phyloP scores from a whole-genome alignment of 192 early-diverging fungal species.

The Backusella westeae region DNA sequence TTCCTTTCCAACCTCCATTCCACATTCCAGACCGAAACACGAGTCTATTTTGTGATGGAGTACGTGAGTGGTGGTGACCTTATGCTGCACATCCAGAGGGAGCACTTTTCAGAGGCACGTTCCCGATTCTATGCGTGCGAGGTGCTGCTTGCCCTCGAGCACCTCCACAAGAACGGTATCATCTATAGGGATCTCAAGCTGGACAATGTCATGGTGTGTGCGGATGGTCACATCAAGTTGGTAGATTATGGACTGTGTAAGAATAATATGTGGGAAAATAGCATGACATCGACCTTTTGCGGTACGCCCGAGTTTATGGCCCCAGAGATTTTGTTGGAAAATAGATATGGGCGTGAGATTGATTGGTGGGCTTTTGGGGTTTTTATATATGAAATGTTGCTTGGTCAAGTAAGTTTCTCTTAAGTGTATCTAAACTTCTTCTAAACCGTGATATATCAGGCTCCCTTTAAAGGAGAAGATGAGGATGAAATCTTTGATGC shows the following conservation, averaged over 20 bases:
- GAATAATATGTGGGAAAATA: conserved; percentile 67
- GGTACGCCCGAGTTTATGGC: conserved; percentile 92
- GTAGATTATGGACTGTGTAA: conserved; percentile 90
- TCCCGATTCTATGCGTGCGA: conserved; percentile 94
- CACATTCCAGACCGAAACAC: conserved; percentile 91
- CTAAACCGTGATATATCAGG: neutral
- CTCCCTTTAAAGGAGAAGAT: conserved; percentile 77
- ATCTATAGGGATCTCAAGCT: conserved; percentile 86
- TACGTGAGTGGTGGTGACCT: conserved; percentile 96
- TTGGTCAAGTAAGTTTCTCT: conserved; percentile 51
- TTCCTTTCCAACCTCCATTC: conserved; percentile 96
- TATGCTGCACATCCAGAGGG: conserved; percentile 97
- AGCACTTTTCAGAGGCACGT: conserved; percentile 84
- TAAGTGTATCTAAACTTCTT: no score
- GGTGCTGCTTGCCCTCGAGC: conserved; percentile 90
- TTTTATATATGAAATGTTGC: conserved; percentile 63
- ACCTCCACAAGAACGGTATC: conserved; percentile 92
- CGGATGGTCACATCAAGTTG: conserved; percentile 82
- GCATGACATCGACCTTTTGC: conserved; percentile 75
- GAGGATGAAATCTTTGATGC: conserved; percentile 88
- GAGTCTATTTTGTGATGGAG: conserved; percentile 98
- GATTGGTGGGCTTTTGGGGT: conserved; percentile 84
- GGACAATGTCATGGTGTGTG: conserved; percentile 76
- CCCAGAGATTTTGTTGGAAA: conserved; percentile 76
- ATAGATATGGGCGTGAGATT: conserved; percentile 74